A percentile compares a stretch with the other conserved stretches of the same genome.
These are phyloP conservation scores for Botrytis cinerea DNA, from an alignment of 2,329 filamentous ascomycete genomes.

Conservation along the genomic window DNA sequence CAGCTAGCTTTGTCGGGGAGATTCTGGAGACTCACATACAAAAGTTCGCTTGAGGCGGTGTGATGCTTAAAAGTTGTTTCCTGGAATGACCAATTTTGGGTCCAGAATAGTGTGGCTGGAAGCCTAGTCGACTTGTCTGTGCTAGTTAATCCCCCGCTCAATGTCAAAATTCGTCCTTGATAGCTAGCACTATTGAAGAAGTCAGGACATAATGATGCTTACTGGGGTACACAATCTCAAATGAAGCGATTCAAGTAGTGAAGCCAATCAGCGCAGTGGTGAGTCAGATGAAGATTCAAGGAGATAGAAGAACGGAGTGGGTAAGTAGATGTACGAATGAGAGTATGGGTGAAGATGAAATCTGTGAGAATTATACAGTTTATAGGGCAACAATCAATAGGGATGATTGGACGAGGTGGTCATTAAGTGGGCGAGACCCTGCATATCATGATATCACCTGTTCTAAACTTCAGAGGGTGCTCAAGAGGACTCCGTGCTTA, in stretches of 20 bases:
- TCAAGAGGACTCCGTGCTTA: neutral
- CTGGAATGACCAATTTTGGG: neutral
- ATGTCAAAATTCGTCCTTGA: neutral
- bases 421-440: neutral
- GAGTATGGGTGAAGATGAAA: neutral
- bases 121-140: neutral
- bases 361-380: neutral
- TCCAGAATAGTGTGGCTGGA: neutral
- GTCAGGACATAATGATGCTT: neutral
- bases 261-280: neutral
- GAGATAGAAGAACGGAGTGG: neutral
- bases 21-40: neutral
- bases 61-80: neutral
- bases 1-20: constrained; percentile 43
- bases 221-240: neutral
- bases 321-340: neutral
- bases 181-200: neutral
- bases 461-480: neutral
- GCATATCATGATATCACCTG: neutral
- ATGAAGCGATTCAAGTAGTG: neutral
- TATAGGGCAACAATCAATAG: too few relatives aligned
- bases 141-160: too few relatives aligned
- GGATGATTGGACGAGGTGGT: neutral
- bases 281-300: neutral
- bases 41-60: neutral